phyloP scores from a whole-genome alignment of 1,284 basidiomycete genomes.

The Salmacisia buchloeana region DNA sequence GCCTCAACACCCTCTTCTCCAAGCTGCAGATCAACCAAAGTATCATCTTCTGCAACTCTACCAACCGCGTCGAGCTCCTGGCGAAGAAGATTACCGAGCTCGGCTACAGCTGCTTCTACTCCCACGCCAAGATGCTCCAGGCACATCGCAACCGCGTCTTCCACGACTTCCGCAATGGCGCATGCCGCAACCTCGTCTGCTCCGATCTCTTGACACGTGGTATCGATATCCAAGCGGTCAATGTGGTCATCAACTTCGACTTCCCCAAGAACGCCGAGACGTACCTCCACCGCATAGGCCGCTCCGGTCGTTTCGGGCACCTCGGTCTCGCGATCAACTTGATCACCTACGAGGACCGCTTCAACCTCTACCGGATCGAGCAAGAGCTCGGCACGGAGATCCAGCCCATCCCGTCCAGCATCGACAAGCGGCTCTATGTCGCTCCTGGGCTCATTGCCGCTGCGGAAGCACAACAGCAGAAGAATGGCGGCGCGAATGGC shows the following conservation, averaged over 20 bases:
- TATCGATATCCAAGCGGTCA: slow-evolving; percentile 99
- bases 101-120: slow-evolving; percentile 99
- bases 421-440: slow-evolving; percentile 81
- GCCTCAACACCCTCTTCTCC: slow-evolving; percentile 92
- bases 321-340: slow-evolving; percentile 94
- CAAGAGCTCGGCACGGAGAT: slow-evolving; percentile 98
- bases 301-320: slow-evolving; percentile 94
- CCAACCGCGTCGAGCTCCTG: slow-evolving; percentile 95
- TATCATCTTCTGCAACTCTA: slow-evolving; percentile 99
- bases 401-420: slow-evolving; percentile 83
- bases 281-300: slow-evolving; percentile 94
- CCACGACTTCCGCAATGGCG: slow-evolving; percentile 97
- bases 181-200: slow-evolving; percentile 96
- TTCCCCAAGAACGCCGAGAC: slow-evolving; percentile 98
- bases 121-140: slow-evolving; percentile 99
- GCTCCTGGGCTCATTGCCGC: slow-evolving; percentile 45
- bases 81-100: slow-evolving; percentile 99
- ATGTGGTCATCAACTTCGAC: slow-evolving; percentile 99
- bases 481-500: slow-evolving; percentile 9
- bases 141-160: slow-evolving; percentile 97
- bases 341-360: slow-evolving; percentile 79
- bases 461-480: slow-evolving; percentile 20
- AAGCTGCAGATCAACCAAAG: slow-evolving; percentile 99
- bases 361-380: slow-evolving; percentile 95
- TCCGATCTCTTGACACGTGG: slow-evolving; percentile 89